Base-by-base conservation (phyloP, 2,329 filamentous ascomycete genomes). In the Zymoseptoria passerinii region DNA sequence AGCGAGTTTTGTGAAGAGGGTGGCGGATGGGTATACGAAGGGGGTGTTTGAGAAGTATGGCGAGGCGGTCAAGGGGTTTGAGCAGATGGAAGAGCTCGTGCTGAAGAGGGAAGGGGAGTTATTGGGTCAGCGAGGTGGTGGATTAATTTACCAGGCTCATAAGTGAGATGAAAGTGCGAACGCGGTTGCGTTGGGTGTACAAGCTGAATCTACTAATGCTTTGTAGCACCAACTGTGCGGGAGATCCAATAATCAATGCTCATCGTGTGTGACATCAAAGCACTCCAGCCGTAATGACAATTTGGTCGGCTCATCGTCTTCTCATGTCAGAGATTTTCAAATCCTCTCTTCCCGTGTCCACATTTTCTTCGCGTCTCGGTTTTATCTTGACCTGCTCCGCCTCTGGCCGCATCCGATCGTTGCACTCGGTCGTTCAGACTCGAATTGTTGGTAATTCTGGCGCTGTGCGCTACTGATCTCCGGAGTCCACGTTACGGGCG, bases 21-120 rank as follows among this genome's bases (percentile, higher is more conserved):
- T 96, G 50, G 90, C 87, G 48, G 83, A 88, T 2, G 92, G 94
- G 1, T 99, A 92, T 75, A 81, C 84, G 63, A 75, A 85, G 64
- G 87, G 83, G 0, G 77, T 86, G 2, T 97, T 90, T 76, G 83
- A 89, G 72, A 76, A 76, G 71, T 97, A 97, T 74, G 90, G 89
- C 0, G 78, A 81, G 51, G 88, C 92, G 9, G 73, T 96, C 49
- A 81, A 82, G 54, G 88, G 87, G 0, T 95, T 96, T 75, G 85
- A 85, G 67, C 77, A 80, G 74, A 87, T 92, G 81, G 91, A 96
- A 77, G 71, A 77, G 65, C 75, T 74, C 69, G 83, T 92, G 48
- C 72, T 94, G 70, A 55, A 62, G 44, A 48, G 61, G 40, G 59
- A 58, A 28, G 50, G 27, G n/a, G 50, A 52, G 50, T 23, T 52